Conservation (phyloP, 129 eudicot species). For the Smallanthus sonchifolius region DNA sequence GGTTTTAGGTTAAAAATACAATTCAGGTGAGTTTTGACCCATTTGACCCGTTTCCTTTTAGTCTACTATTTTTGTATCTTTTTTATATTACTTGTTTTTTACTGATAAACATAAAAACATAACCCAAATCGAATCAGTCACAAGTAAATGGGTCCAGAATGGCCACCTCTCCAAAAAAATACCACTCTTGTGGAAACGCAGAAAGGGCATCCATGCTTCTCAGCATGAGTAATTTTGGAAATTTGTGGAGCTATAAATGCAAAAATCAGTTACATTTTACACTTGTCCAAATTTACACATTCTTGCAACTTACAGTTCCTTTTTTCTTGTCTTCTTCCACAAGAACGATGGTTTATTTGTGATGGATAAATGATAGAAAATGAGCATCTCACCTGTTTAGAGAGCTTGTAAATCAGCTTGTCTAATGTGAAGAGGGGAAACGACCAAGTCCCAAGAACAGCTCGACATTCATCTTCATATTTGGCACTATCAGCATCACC, state of each 20-base stretch:
- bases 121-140: not conserved
- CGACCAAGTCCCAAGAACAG: slow-evolving; percentile 80
- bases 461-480: slow-evolving; percentile 96
- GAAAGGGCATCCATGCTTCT: not conserved
- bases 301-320: not conserved
- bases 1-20: not conserved
- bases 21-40: not conserved
- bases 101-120: not conserved
- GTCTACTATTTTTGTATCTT: not conserved
- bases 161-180: not conserved
- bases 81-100: not conserved
- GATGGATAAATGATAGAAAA: not conserved
- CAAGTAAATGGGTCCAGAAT: not conserved
- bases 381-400: slow-evolving; percentile 63
- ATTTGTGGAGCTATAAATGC: slow-evolving; percentile 1
- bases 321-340: not conserved
- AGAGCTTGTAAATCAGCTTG: slow-evolving; percentile 80
- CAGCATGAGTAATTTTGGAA: not conserved
- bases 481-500: slow-evolving; percentile 79
- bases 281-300: not conserved
- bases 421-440: slow-evolving; percentile 85
- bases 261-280: not conserved
- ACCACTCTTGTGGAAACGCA: not conserved
- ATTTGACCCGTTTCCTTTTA: not conserved
- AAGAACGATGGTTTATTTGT: not conserved